These are phyloP conservation scores for Verticillium zaregamsianum DNA, from an alignment of 2,329 filamentous ascomycete genomes.

Conservation along the genomic window DNA sequence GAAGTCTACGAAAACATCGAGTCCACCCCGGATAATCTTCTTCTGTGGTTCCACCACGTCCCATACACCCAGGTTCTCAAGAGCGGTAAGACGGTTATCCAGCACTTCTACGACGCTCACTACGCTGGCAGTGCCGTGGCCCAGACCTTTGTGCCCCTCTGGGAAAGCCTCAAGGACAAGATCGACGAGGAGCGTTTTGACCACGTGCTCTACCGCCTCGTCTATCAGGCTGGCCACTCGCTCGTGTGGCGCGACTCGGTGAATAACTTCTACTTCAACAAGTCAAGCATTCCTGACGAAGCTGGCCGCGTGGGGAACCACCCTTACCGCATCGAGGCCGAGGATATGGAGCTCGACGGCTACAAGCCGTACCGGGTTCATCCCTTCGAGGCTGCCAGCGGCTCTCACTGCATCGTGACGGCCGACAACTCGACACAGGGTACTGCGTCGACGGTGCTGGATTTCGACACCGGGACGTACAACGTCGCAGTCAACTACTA, in stretches of 20 bases:
- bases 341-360: slow-evolving; percentile 56
- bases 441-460: slow-evolving; percentile 40
- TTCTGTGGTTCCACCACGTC: slow-evolving; percentile 74
- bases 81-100: slow-evolving; percentile 63
- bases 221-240: slow-evolving; percentile 65
- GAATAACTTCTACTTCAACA: slow-evolving; percentile 58
- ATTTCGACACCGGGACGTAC: slow-evolving; percentile 50
- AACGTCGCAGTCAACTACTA: slow-evolving; percentile 65
- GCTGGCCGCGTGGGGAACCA: slow-evolving; percentile 54
- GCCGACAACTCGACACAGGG: slow-evolving; percentile 44
- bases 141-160: slow-evolving; percentile 51
- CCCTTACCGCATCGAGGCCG: slow-evolving; percentile 64
- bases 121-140: slow-evolving; percentile 56
- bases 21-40: slow-evolving; percentile 62
- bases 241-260: slow-evolving; percentile 69
- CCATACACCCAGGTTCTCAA: slow-evolving; percentile 60
- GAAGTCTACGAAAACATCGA: slow-evolving; percentile 53
- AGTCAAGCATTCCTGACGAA: slow-evolving; percentile 57
- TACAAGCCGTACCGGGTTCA: slow-evolving; percentile 36
- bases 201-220: slow-evolving; percentile 53
- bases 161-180: slow-evolving; percentile 49
- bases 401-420: slow-evolving; percentile 51
- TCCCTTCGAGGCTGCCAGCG: slow-evolving; percentile 49
- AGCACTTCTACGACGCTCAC: slow-evolving; percentile 62
- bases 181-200: slow-evolving; percentile 58